phyloP scores from a whole-genome alignment of 306 rosid species.

The Vigna unguiculata region DNA sequence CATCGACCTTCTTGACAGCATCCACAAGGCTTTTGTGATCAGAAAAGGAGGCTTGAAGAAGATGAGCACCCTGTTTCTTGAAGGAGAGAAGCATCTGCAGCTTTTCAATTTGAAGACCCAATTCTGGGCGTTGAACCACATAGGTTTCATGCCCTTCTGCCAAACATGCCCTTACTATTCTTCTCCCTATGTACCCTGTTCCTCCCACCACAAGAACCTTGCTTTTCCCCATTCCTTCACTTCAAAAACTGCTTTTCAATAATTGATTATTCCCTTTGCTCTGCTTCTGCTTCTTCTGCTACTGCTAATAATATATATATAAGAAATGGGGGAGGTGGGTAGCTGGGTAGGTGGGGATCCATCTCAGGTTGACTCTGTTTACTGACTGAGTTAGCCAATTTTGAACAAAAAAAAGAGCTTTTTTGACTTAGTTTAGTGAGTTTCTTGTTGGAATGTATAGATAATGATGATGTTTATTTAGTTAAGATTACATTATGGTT shows the following conservation, averaged over 20 bases:
- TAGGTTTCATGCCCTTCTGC: conserved; percentile 71
- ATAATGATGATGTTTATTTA: background rate
- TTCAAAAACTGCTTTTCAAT: no score
- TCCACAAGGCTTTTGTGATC: conserved; percentile 72
- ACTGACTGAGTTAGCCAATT: conserved; percentile 4
- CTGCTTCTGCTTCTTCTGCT: no score
- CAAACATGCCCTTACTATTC: conserved; percentile 77
- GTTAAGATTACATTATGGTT: background rate
- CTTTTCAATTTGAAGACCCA: conserved; percentile 77
- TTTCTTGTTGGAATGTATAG: background rate
- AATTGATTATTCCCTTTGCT: no score
- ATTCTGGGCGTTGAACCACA: conserved; percentile 72
- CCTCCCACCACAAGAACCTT: conserved; percentile 91
- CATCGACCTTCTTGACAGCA: conserved; percentile 72
- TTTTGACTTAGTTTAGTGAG: background rate
- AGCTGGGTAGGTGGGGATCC: conserved; percentile 44
- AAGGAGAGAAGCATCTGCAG: conserved; percentile 67
- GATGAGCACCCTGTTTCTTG: conserved; percentile 74
- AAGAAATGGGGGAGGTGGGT: background rate
- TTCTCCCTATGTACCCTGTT: conserved; percentile 77
- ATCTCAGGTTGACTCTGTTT: background rate
- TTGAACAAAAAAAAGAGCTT: background rate
- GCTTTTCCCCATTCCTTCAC: conserved; percentile 59
- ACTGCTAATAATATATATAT: no score
- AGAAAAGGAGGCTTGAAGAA: conserved; percentile 72